These are phyloP conservation scores for Sclerospora graminicola DNA, from an alignment of 352 stramenopile genomes.

Conservation along the genomic window DNA sequence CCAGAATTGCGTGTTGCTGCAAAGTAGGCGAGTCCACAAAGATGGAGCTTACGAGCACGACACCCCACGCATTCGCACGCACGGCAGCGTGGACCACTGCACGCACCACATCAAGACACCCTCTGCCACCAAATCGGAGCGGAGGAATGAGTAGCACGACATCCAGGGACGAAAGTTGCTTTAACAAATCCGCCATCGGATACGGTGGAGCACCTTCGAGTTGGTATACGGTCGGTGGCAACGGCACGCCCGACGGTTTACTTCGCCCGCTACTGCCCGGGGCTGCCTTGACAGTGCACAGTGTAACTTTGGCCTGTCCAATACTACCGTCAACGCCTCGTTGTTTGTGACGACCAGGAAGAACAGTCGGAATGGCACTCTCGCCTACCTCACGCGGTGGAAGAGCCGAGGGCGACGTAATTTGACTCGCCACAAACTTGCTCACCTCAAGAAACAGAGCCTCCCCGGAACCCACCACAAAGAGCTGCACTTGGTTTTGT, in stretches of 20 bases:
- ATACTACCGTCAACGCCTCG: constrained; percentile 9
- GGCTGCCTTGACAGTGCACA: constrained; percentile 55
- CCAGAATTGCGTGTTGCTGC: constrained; percentile 25
- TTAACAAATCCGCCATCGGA: constrained; percentile 42
- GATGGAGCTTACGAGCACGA: constrained; percentile 62
- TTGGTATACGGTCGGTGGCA: constrained; percentile 29
- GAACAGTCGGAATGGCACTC: constrained; percentile 34
- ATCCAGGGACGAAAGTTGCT: constrained; percentile 49
- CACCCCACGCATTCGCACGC: constrained; percentile 50
- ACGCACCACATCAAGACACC: constrained; percentile 50
- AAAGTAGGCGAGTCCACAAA: constrained; percentile 33
- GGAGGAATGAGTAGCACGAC: constrained; percentile 65
- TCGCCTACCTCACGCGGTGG: constrained; percentile 26
- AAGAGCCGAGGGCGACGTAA: constrained; percentile 33
- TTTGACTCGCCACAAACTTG: constrained; percentile 45
- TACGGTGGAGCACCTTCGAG: constrained; percentile 25
- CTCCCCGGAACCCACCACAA: constrained; percentile 66
- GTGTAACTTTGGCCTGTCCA: constrained; percentile 55
- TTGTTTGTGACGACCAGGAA: constrained; percentile 3
- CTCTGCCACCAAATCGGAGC: constrained; percentile 31
- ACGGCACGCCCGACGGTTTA: constrained; percentile 1
- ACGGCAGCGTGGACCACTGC: constrained; percentile 37
- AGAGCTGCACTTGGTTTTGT: constrained; percentile 68
- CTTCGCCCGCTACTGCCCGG: constrained; percentile 10
- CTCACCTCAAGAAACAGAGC: constrained; percentile 59